Percentiles rank a stretch among this genome's conserved stretches.
Evolutionary conservation across 345 rosid genomes (phyloP).

Genomic region (Murraya paniculata): DNA sequence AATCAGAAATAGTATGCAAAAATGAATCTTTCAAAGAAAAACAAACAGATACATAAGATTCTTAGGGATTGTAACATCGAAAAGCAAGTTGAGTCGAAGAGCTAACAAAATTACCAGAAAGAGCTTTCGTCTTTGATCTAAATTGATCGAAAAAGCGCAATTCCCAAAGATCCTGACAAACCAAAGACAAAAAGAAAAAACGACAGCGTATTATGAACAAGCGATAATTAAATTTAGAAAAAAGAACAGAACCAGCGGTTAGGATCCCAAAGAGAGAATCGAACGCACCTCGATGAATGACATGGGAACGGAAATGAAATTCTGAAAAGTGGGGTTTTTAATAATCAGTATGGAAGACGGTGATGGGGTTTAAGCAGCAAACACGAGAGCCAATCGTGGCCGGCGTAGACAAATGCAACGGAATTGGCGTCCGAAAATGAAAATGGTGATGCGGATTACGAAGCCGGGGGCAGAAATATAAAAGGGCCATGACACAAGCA

Average conservation of each 20-base stretch:
- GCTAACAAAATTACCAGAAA: constrained; percentile 37
- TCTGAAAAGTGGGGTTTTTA: background rate
- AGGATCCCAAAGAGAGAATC: background rate
- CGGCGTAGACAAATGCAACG: background rate
- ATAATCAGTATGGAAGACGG: background rate
- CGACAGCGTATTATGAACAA: background rate
- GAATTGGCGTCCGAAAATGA: background rate
- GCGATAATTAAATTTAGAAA: background rate
- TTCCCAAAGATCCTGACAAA: constrained; percentile 37
- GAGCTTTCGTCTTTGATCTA: constrained; percentile 30
- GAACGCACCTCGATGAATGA: constrained; percentile 29
- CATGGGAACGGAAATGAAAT: constrained; percentile 24
- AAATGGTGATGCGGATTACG: background rate
- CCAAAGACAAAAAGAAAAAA: background rate
- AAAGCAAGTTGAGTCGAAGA: background rate
- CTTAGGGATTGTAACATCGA: background rate
- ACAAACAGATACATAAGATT: background rate
- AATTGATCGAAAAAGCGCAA: constrained; percentile 29
- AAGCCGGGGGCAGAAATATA: background rate
- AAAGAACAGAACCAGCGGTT: background rate
- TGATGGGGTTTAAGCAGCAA: background rate
- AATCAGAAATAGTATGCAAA: constrained; percentile 22
- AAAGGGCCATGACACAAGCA: background rate
- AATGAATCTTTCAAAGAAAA: constrained; percentile 30
- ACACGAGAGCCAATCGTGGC: background rate